Conservation (phyloP, 2,329 filamentous ascomycete genomes). For the Trichoderma guizhouense region DNA sequence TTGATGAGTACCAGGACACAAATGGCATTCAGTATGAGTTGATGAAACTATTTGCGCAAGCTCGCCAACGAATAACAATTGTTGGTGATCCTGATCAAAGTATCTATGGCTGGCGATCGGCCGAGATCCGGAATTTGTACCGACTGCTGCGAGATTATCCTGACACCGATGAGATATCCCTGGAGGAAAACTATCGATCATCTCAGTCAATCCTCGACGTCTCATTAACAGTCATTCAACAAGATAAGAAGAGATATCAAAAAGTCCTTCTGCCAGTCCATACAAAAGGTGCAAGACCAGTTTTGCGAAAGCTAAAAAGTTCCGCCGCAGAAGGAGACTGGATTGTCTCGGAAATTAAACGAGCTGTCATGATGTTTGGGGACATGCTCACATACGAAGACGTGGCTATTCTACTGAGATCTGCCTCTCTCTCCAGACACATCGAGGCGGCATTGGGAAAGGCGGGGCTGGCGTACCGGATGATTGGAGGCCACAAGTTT, state of each 20-base stretch:
- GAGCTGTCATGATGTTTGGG: slow-evolving; percentile 68
- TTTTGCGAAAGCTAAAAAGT: slow-evolving; percentile 70
- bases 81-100: slow-evolving; percentile 97
- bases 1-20: slow-evolving; percentile 97
- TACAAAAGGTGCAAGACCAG: slow-evolving; percentile 72
- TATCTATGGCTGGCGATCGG: slow-evolving; percentile 93
- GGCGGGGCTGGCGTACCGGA: slow-evolving; percentile 79
- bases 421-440: slow-evolving; percentile 76
- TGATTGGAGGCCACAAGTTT: slow-evolving; percentile 88
- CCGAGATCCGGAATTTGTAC: slow-evolving; percentile 83
- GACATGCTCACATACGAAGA: slow-evolving; percentile 71
- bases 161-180: slow-evolving; percentile 73
- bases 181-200: slow-evolving; percentile 94
- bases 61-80: slow-evolving; percentile 75
- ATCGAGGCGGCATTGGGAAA: slow-evolving; percentile 80
- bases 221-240: slow-evolving; percentile 83
- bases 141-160: slow-evolving; percentile 75
- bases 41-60: slow-evolving; percentile 81
- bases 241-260: slow-evolving; percentile 75
- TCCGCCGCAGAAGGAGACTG: slow-evolving; percentile 76
- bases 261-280: slow-evolving; percentile 81
- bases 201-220: slow-evolving; percentile 78
- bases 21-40: slow-evolving; percentile 93
- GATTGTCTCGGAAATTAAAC: slow-evolving; percentile 80
- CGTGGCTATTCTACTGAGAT: slow-evolving; percentile 82